Evolutionary conservation across 2,329 filamentous ascomycete species (phyloP), one percentile per base, ranked within the genome.

Genomic region (Hypocrella siamensis): DNA sequence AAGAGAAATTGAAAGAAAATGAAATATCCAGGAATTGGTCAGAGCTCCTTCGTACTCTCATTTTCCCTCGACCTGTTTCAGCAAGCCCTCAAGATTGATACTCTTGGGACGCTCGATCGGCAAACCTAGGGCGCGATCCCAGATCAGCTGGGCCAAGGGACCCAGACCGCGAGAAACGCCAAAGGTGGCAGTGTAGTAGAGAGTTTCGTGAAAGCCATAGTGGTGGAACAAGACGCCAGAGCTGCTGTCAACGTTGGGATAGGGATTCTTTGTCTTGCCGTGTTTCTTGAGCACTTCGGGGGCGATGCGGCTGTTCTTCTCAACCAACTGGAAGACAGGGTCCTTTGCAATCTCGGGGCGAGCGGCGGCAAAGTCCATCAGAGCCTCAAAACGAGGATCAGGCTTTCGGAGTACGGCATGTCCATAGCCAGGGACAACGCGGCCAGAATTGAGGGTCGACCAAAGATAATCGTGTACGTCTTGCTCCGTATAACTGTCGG

Each of bases 21-120:
- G n/a, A n/a, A n/a, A n/a, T n/a, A n/a, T n/a, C n/a, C n/a, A n/a
- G n/a, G n/a, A n/a, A n/a, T n/a, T n/a, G n/a, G n/a, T n/a, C n/a
- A n/a, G n/a, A n/a, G n/a, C n/a, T 15, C 6, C 15, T 16, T 31
- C 19, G 11, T n/a, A 11, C 8, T 17, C 16, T 29, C 50, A 65
- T 39, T 59, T 44, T 17, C 52, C 51, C 52, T 70, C 66, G 21
- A 66, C 70, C 49, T 71, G 54, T 56, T 86, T 79, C 43, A 93
- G 61, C 43, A 98, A 61, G 9, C 88, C 88, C 54, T 82, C 69
- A 34, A 98, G 65, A 60, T 93, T 90, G 53, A 96, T 93, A 58
- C 83, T 93, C 80, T 98, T 98, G 31, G 90, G 90, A 39, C 88
- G 70, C 74, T 98, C 90, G 49, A 98, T 98, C 9, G 90, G 90